Evolutionary conservation across 2,329 filamentous ascomycete genomes (phyloP).

Genomic region (Exophiala dermatitidis): DNA sequence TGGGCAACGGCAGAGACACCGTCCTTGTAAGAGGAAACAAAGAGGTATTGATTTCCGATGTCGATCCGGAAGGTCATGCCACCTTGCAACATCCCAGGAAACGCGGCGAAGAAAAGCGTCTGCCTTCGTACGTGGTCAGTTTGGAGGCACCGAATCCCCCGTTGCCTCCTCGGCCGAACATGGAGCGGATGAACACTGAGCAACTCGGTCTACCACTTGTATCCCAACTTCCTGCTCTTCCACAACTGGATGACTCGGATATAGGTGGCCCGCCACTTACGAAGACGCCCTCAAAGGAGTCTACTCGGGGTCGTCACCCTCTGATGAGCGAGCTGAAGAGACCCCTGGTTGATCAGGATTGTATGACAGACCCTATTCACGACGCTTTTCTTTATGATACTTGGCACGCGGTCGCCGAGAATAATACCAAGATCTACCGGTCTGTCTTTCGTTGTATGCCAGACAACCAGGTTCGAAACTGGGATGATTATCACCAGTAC

Average conservation of each 20-base stretch:
- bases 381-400: slow-evolving; percentile 76
- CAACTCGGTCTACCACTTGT: slow-evolving; percentile 61
- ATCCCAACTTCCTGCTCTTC: slow-evolving; percentile 64
- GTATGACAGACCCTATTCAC: slow-evolving; percentile 85
- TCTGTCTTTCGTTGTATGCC: slow-evolving; percentile 95
- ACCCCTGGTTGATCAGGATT: slow-evolving; percentile 74
- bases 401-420: slow-evolving; percentile 80
- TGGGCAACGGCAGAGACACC: slow-evolving; percentile 63
- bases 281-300: slow-evolving; percentile 50
- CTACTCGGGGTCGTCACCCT: slow-evolving; percentile 45
- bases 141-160: slow-evolving; percentile 40
- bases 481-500: slow-evolving; percentile 87
- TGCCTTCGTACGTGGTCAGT: slow-evolving; percentile 25
- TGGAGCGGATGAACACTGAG: slow-evolving; percentile 56
- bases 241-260: slow-evolving; percentile 68
- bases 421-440: slow-evolving; percentile 92
- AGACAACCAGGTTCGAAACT: slow-evolving; percentile 85
- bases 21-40: slow-evolving; percentile 55
- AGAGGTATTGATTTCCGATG: slow-evolving; percentile 63
- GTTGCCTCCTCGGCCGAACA: slow-evolving; percentile 53
- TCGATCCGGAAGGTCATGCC: slow-evolving; percentile 58
- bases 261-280: slow-evolving; percentile 65
- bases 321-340: slow-evolving; percentile 60
- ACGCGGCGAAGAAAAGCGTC: slow-evolving; percentile 33
- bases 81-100: slow-evolving; percentile 49